Base-by-base conservation (phyloP, 352 stramenopile genomes). In the Pythium phragmitis region DNA sequence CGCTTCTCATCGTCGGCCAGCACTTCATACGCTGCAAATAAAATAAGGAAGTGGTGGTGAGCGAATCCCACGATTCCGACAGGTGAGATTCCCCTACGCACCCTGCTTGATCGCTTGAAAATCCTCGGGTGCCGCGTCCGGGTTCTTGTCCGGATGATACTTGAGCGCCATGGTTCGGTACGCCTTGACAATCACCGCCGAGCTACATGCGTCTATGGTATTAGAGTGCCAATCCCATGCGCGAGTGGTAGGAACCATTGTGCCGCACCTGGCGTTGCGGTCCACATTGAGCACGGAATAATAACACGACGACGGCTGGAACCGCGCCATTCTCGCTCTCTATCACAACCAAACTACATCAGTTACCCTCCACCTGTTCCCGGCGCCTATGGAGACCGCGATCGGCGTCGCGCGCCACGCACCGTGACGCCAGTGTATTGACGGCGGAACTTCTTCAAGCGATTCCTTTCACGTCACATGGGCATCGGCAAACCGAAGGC, bases 81-180 rank as follows among this genome's bases (percentile, higher is more conserved):
- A 12, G 37, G 2, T 3, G 17, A 46, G 17, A 46, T 19, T 17
- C 39, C 16, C 7, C 16, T 2, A 4, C 60, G 16, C 19, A 79
- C 75, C 77, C 71, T 90, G 71, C 9, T 73, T 87, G 45, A 92
- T 88, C 4, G 77, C 69, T 63, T 92, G 83, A 71, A 99, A 99
- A 55, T 97, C 80, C 67, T 97, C 84, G 0, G 88, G 84, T 45
- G 89, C 76, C 2, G 86, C 89, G 43, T 84, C 85, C 13, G 85
- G 91, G 73, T 98, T 98, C 77, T 98, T 98, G 76, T 99, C 96
- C 3, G 96, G 96, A 60, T 99, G 96, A n/a, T 97, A 89, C 74
- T 97, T 89, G 34, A 98, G 80, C 61, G 87, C 91, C 57, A 98
- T 79, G 49, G 84, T 83, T 52, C 97, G 96, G 72, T 99, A 99